Evolutionary conservation across 2,329 filamentous ascomycete genomes (phyloP).

Genomic region (Cryoendolithus antarcticus): DNA sequence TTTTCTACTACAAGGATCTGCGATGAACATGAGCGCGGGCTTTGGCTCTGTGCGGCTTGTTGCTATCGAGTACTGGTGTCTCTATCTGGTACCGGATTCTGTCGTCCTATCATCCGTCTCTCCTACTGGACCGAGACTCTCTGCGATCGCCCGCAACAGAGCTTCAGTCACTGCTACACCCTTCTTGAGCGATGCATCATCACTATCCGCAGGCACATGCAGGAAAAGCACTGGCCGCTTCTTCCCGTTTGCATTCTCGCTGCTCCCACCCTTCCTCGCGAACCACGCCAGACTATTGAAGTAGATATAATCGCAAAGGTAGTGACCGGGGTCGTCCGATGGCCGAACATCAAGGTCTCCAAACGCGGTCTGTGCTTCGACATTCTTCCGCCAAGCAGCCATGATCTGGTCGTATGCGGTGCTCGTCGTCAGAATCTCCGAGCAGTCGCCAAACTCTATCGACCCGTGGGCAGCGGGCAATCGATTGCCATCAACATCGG

Average conservation of each 20-base stretch:
- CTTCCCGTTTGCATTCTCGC: constrained; percentile 9
- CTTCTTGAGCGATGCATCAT: constrained; percentile 19
- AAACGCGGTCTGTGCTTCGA: constrained; percentile 12
- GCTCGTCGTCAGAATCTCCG: constrained; percentile 16
- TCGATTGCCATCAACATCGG: constrained; percentile 52
- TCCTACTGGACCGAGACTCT: constrained; percentile 6
- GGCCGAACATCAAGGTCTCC: background rate
- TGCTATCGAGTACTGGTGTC: too few relatives aligned
- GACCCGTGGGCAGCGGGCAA: constrained; percentile 15
- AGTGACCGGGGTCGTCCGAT: constrained; percentile 28
- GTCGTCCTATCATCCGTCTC: too few relatives aligned
- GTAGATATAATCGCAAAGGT: constrained; percentile 35
- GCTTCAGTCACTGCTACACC: constrained; percentile 18
- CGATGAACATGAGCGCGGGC: constrained; percentile 3
- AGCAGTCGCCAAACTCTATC: constrained; percentile 17
- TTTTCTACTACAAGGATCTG: constrained; percentile 50
- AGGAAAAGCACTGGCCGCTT: constrained; percentile 28
- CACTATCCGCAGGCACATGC: constrained; percentile 29
- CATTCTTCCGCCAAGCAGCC: constrained; percentile 13
- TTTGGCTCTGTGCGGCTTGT: background rate
- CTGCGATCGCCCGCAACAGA: constrained; percentile 26
- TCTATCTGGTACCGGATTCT: too few relatives aligned
- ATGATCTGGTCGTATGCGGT: constrained; percentile 21
- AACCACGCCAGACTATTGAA: constrained; percentile 27
- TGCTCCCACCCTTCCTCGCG: constrained; percentile 11